A percentile compares a stretch with the other conserved stretches of the same genome.
Conservation (phyloP, 2,329 filamentous ascomycete species). For the Penicillium sp. region DNA sequence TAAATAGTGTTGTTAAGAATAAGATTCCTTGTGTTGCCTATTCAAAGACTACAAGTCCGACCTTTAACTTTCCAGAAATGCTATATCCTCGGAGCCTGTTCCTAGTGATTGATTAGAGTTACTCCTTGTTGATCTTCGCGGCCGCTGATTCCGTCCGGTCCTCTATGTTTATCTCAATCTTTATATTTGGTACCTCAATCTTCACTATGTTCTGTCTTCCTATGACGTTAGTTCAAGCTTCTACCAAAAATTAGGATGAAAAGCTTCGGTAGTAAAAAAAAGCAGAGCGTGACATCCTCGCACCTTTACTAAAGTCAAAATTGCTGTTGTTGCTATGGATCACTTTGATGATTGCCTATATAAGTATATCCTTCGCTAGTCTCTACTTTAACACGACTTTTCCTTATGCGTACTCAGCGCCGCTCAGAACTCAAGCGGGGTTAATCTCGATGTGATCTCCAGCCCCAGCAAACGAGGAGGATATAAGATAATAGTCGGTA, state of each 20-base stretch:
- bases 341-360: slow-evolving; percentile 41
- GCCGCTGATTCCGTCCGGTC: not conserved
- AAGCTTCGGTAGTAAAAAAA: not conserved
- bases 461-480: too few relatives aligned
- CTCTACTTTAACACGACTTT: slow-evolving; percentile 47
- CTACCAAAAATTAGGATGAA: not conserved
- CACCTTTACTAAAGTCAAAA: not conserved
- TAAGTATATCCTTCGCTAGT: slow-evolving; percentile 43
- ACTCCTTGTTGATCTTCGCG: not conserved
- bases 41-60: not conserved
- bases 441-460: too few relatives aligned
- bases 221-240: not conserved
- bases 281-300: not conserved
- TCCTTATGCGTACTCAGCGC: slow-evolving; percentile 40
- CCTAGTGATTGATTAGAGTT: not conserved
- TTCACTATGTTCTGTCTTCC: not conserved
- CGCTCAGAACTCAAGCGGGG: slow-evolving; percentile 21
- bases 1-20: not conserved
- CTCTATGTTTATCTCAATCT: slow-evolving; percentile 23
- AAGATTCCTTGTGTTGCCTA: not conserved
- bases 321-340: not conserved
- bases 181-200: slow-evolving; percentile 34
- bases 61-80: not conserved
- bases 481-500: too few relatives aligned
- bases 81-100: not conserved